A percentile compares a stretch with the other conserved stretches of the same genome.
Evolutionary conservation across 768 basidiomycete species (phyloP).

Genomic region (Piloderma croceum): DNA sequence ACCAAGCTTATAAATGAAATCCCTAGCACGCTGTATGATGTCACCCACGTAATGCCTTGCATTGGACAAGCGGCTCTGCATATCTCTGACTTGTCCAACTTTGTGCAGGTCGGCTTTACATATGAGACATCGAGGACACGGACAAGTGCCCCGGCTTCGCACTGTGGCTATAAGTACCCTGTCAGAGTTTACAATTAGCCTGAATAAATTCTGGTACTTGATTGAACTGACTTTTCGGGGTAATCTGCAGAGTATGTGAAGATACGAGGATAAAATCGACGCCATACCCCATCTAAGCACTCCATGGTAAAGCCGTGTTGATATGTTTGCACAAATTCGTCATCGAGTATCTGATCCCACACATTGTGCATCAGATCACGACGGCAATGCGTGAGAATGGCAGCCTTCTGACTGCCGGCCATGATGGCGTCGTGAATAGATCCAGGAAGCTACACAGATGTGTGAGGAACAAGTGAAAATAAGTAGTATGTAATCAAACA

Average conservation of each 20-base stretch:
- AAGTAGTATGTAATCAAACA: constrained; percentile 4
- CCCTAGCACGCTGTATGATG: constrained; percentile 7
- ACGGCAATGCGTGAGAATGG: constrained; percentile 5
- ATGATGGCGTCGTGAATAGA: neutral
- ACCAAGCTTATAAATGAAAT: constrained; percentile 23
- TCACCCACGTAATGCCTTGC: constrained; percentile 10
- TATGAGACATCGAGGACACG: constrained; percentile 21
- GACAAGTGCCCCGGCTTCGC: constrained; percentile 17
- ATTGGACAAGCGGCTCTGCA: neutral
- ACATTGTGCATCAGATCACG: constrained; percentile 22
- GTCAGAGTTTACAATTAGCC: neutral
- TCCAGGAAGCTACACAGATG: neutral
- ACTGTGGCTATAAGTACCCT: constrained; percentile 19
- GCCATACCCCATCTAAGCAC: constrained; percentile 17
- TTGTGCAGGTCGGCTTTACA: constrained; percentile 9
- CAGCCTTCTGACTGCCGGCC: neutral
- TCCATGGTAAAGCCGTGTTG: constrained; percentile 16
- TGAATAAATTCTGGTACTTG: too few species aligned
- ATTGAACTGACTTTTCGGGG: constrained; percentile 29
- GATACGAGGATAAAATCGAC: constrained; percentile 21
- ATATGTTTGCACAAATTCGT: constrained; percentile 20
- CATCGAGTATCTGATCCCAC: constrained; percentile 17
- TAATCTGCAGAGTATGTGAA: constrained; percentile 33
- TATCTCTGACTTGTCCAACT: constrained; percentile 13
- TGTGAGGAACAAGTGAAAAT: neutral